phyloP scores from a whole-genome alignment of 768 basidiomycete species.

The Sporobolomyces phaffii region DNA sequence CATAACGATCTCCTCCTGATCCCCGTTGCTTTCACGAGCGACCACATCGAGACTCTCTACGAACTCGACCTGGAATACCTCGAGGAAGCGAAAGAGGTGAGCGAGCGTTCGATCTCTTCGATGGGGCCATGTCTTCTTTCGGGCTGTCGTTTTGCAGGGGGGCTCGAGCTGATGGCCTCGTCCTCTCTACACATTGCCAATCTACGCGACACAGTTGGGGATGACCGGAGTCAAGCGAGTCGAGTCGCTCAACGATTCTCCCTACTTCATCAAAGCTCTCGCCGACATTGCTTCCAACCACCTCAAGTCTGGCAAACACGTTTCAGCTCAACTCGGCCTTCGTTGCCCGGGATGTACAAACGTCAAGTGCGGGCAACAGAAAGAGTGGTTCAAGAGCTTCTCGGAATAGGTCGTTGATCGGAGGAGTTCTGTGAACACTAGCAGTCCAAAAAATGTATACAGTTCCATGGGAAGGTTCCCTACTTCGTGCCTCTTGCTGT shows the following conservation, averaged over 20 bases:
- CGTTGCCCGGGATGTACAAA: constrained; percentile 94
- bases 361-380: constrained; percentile 75
- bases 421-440: no score
- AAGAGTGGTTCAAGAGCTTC: constrained; percentile 65
- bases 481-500: no score
- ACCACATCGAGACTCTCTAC: constrained; percentile 97
- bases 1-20: constrained; percentile 60
- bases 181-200: no score
- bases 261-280: constrained; percentile 87
- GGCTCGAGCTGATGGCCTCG: no score
- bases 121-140: not conserved
- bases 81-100: constrained; percentile 80
- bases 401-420: not conserved
- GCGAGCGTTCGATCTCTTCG: no score
- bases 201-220: constrained; percentile 68
- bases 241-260: constrained; percentile 88
- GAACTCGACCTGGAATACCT: constrained; percentile 92
- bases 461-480: no score
- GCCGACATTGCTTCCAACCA: constrained; percentile 85
- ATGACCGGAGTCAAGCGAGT: constrained; percentile 75
- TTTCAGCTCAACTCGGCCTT: constrained; percentile 63
- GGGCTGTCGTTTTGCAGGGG: constrained; percentile 26
- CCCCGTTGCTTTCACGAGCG: constrained; percentile 96
- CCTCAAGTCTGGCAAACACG: constrained; percentile 47
- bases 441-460: no score